Base-by-base conservation (phyloP, 129 eudicot genomes). In the Cynara cardunculus region DNA sequence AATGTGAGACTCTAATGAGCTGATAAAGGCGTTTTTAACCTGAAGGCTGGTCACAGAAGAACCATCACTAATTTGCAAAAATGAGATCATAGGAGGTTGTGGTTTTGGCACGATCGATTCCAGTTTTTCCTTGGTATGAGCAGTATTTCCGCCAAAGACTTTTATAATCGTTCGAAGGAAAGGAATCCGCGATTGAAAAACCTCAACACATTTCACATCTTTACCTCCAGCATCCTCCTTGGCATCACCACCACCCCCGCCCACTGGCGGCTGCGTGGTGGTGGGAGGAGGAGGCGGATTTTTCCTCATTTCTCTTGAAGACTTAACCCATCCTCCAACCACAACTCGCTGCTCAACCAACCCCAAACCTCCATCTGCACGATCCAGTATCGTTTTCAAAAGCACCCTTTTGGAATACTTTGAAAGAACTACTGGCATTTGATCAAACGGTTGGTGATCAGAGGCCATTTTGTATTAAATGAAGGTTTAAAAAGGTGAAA, bases 271-370 rank as follows among this genome's bases (percentile, higher is more conserved):
- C 13, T 70, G 79, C 16, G 75, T 34, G 5, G 72, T 28, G 67
- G 81, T 84, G 1, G 78, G 65, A 27, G 59, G 87, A 25, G 81
- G 84, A 2, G 78, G 71, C 31, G 53, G 87, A 25, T 85, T 88
- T 76, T 82, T 84, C 81, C 84, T 88, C 69, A 89, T 35, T 88
- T 95, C 99, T 49, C 92, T 88, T 26, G 97, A 85, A 21, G 97
- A 80, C 78, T 89, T 92, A 67, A 92, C 99, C 97, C 97, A 92
- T 34, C 97, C 97, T 9, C 97, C 97, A 3, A 95, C 78, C 80
- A 95, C 97, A 53, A 92, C 77, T 77, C 88, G 86, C 65, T 86
- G 88, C 14, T 94, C 99, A 8, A 90, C 78, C 85, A 90, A 75
- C 56, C 89, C 94, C 39, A 79, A 32, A 22, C 94, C 97, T 14